A percentile compares a stretch with the other conserved stretches of the same genome.
Conservation (phyloP, 2,329 filamentous ascomycete genomes). For the Atkinsonella texensis region DNA sequence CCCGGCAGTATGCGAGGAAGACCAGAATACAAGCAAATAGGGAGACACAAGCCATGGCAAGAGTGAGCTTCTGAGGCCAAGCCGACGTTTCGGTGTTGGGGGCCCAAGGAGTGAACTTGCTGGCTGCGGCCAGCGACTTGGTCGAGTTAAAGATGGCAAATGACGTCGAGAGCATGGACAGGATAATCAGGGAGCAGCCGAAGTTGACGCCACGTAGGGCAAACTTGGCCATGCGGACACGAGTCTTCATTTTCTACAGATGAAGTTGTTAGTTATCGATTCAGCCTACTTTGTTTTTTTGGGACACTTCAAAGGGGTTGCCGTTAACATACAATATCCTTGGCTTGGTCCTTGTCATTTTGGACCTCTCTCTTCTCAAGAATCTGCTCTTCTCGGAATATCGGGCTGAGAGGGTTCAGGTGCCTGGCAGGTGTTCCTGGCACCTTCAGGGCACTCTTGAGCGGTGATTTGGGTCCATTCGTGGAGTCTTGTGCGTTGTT, state of each 20-base stretch:
- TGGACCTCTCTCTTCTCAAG: conserved; percentile 72
- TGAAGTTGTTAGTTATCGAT: conserved; percentile 11
- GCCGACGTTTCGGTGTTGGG: conserved; percentile 48
- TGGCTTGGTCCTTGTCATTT: conserved; percentile 78
- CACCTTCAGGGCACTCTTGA: conserved; percentile 83
- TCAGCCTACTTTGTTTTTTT: conserved; percentile 3
- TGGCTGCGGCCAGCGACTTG: conserved; percentile 58
- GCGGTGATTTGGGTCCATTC: conserved; percentile 59
- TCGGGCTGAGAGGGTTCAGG: conserved; percentile 77
- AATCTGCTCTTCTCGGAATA: conserved; percentile 76
- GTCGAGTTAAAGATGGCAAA: conserved; percentile 91
- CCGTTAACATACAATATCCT: conserved; percentile 63
- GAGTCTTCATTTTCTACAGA: conserved; percentile 74
- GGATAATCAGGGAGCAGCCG: conserved; percentile 87
- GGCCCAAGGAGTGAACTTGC: conserved; percentile 78
- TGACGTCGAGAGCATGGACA: conserved; percentile 79
- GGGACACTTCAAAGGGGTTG: neutral
- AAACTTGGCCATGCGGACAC: conserved; percentile 87
- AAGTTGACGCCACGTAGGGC: conserved; percentile 94
- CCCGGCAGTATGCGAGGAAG: conserved; percentile 76
- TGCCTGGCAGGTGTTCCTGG: conserved; percentile 69
- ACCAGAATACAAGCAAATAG: conserved; percentile 67
- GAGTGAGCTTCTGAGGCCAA: conserved; percentile 83
- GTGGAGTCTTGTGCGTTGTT: conserved; percentile 46
- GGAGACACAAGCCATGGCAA: conserved; percentile 69